Percentiles rank a stretch among this genome's conserved stretches.
These are phyloP conservation scores for Cladosporium sp. DNA, from an alignment of 2,329 filamentous ascomycete species.

Conservation along the genomic window DNA sequence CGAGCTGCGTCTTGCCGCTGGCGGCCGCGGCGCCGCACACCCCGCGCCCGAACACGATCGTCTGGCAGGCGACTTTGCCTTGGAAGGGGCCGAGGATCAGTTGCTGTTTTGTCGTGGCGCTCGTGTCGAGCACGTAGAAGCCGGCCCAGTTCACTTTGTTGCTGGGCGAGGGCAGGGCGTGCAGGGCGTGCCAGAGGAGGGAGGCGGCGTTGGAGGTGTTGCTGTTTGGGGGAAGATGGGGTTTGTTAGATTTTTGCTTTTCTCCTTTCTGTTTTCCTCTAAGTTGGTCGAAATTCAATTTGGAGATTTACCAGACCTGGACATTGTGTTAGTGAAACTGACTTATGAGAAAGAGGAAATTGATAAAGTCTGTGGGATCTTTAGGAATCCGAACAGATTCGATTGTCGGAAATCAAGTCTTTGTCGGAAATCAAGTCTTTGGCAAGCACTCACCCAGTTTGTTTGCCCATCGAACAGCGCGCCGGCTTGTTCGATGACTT, in stretches of 20 bases:
- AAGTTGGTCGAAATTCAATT: neutral
- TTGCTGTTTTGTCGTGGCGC: constrained; percentile 34
- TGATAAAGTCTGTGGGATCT: too few relatives aligned
- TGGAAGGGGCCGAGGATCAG: constrained; percentile 77
- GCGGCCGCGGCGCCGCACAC: constrained; percentile 70
- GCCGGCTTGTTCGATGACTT: constrained; percentile 66
- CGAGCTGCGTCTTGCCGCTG: constrained; percentile 57
- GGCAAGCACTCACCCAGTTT: constrained; percentile 65
- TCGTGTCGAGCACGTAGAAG: constrained; percentile 65
- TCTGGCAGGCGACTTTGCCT: constrained; percentile 72
- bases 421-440: neutral
- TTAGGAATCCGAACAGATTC: too few relatives aligned
- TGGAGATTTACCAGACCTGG: constrained; percentile 18
- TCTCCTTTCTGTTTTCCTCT: neutral
- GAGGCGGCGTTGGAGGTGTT: constrained; percentile 73
- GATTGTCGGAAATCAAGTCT: too few relatives aligned
- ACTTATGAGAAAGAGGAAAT: too few relatives aligned
- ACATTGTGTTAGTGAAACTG: neutral
- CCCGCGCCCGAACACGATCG: constrained; percentile 65
- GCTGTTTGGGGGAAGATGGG: constrained; percentile 38
- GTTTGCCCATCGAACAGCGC: constrained; percentile 67
- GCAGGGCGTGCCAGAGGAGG: constrained; percentile 73
- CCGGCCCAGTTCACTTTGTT: constrained; percentile 74
- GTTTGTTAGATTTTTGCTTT: neutral
- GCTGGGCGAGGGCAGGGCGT: constrained; percentile 63